Conservation (phyloP, 306 rosid genomes). For the Mimosa pudica region DNA sequence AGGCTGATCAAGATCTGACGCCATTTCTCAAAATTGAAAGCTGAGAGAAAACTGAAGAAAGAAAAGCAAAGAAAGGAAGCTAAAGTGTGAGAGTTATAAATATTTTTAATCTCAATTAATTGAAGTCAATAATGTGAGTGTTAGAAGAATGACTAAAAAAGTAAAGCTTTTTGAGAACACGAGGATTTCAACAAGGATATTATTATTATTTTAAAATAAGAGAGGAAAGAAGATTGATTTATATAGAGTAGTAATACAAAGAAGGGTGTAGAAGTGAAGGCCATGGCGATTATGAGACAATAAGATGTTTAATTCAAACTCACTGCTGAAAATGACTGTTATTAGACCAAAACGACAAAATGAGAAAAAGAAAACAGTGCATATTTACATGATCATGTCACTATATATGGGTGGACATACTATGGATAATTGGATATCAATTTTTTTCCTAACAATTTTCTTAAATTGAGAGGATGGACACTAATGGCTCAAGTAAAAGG, state of each 20-base stretch:
- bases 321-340: neutral
- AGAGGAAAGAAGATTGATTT: too few relatives aligned
- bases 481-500: too few relatives aligned
- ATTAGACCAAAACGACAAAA: too few relatives aligned
- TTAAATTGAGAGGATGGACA: too few relatives aligned
- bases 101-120: too few relatives aligned
- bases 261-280: neutral
- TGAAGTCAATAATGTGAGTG: neutral
- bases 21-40: slow-evolving; percentile 42
- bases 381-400: too few relatives aligned
- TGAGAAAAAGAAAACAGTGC: neutral
- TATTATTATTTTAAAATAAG: too few relatives aligned
- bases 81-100: neutral
- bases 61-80: neutral
- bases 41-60: neutral
- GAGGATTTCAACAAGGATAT: neutral
- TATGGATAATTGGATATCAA: too few relatives aligned
- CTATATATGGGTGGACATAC: too few relatives aligned
- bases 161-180: too few relatives aligned
- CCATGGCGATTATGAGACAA: neutral
- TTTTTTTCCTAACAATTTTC: too few relatives aligned
- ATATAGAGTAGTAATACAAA: too few relatives aligned
- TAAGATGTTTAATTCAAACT: neutral
- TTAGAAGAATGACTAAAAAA: neutral
- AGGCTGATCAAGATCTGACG: slow-evolving; percentile 55